Conservation (phyloP, 495 filamentous ascomycete species). For the Penicillium steckii region DNA sequence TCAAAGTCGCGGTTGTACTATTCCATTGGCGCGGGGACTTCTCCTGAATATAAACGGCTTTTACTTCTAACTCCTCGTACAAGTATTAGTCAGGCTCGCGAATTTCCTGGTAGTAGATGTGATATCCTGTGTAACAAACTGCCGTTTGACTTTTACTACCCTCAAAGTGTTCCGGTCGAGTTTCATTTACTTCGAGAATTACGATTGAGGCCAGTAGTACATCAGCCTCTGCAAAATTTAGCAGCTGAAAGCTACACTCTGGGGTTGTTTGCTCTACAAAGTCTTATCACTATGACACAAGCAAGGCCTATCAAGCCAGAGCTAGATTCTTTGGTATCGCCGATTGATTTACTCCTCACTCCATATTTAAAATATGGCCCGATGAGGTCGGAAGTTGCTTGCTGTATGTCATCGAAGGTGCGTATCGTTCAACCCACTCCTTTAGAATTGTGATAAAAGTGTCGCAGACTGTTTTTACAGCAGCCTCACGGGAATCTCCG, state of each 20-base stretch:
- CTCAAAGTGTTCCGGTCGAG: neutral
- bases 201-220: too few relatives aligned
- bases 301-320: neutral
- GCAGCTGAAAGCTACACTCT: neutral
- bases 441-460: slow-evolving; percentile 49
- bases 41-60: too few relatives aligned
- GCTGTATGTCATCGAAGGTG: slow-evolving; percentile 40
- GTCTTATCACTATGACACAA: neutral
- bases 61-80: too few relatives aligned
- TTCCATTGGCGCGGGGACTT: too few relatives aligned
- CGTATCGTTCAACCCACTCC: slow-evolving; percentile 57
- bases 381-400: slow-evolving; percentile 42
- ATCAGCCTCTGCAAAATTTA: neutral
- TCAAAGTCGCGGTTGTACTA: too few relatives aligned
- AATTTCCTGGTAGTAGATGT: too few relatives aligned
- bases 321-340: too few relatives aligned
- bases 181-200: too few relatives aligned
- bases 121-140: neutral
- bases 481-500: slow-evolving; percentile 42
- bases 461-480: slow-evolving; percentile 52
- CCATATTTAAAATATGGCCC: slow-evolving; percentile 32
- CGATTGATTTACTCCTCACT: too few relatives aligned
- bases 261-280: neutral
- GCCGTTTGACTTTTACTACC: neutral
- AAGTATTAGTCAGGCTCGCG: too few relatives aligned